A percentile compares a stretch with the other conserved stretches of the same genome.
Conservation (phyloP, 139 green algal genomes). For the Nannochloris sp. region DNA sequence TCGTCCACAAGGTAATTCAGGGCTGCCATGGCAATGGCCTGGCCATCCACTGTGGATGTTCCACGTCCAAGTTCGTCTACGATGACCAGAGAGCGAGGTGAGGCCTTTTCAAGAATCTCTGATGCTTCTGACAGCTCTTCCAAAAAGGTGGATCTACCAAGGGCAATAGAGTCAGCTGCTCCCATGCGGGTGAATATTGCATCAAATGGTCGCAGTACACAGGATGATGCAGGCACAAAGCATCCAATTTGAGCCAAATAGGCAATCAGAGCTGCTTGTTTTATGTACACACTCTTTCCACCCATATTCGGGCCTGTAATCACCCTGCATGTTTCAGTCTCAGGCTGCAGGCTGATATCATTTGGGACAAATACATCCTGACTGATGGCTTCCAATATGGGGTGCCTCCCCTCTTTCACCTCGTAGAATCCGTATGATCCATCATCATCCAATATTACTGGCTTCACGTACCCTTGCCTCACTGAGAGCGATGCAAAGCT, state of each 20-base stretch:
- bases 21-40: conserved; percentile 33
- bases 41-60: conserved; percentile 15
- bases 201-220: conserved; percentile 60
- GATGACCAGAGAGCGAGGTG: conserved; percentile 11
- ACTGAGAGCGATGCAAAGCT: conserved; percentile 49
- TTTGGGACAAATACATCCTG: conserved; percentile 56
- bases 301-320: conserved; percentile 90
- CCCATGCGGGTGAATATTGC: conserved; percentile 83
- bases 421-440: conserved; percentile 36
- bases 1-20: conserved; percentile 37
- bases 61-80: conserved; percentile 21
- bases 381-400: conserved; percentile 64
- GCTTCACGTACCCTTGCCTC: conserved; percentile 18
- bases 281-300: conserved; percentile 69
- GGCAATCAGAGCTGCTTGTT: conserved; percentile 49
- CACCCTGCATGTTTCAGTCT: conserved; percentile 18
- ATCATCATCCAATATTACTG: conserved; percentile 22
- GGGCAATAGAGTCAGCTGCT: conserved; percentile 69
- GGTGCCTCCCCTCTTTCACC: conserved; percentile 42
- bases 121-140: conserved; percentile 62
- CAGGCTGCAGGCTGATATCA: conserved; percentile 24
- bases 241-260: conserved; percentile 86
- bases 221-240: conserved; percentile 68
- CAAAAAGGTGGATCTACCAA: conserved; percentile 49
- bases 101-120: conserved; percentile 58